phyloP scores from a whole-genome alignment of 352 stramenopile species.

The Phytophthora colocasiae region DNA sequence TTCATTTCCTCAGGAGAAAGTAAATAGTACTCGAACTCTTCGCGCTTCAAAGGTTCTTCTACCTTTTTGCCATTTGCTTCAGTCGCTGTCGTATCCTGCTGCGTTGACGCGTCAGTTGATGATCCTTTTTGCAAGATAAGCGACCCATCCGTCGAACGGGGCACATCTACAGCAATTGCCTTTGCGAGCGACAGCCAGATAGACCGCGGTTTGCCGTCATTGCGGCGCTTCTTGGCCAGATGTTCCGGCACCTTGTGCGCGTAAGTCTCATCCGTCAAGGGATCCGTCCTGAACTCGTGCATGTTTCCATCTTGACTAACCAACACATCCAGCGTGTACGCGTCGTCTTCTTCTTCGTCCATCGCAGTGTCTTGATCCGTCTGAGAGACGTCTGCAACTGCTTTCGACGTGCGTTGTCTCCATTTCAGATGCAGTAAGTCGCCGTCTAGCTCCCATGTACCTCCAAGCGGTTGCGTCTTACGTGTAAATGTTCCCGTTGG shows the following conservation, averaged over 20 bases:
- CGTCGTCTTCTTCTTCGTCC: conserved; percentile 55
- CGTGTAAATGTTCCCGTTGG: conserved; percentile 68
- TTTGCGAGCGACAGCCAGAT: conserved; percentile 78
- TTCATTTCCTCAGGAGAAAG: conserved; percentile 68
- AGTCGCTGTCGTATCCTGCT: conserved; percentile 15
- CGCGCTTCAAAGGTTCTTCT: conserved; percentile 13
- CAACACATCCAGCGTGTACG: conserved; percentile 78
- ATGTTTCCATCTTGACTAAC: conserved; percentile 75
- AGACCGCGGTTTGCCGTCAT: conserved; percentile 47
- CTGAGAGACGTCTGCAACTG: not conserved
- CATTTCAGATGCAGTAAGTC: conserved; percentile 87
- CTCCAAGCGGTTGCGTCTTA: conserved; percentile 71
- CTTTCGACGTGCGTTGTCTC: conserved; percentile 42
- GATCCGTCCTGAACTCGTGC: conserved; percentile 81
- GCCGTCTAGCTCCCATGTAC: conserved; percentile 81
- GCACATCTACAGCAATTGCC: conserved; percentile 59
- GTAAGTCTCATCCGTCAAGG: conserved; percentile 69
- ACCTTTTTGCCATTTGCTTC: not conserved
- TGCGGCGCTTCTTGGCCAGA: conserved; percentile 54
- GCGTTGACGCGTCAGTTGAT: conserved; percentile 4
- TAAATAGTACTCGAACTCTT: conserved; percentile 61
- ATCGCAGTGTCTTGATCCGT: conserved; percentile 24
- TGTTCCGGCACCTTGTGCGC: conserved; percentile 70
- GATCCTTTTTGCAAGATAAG: conserved; percentile 39
- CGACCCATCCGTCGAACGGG: conserved; percentile 49